Evolutionary conservation across 805 yeast species (phyloP).

Genomic region (Nakazawaea peltata): DNA sequence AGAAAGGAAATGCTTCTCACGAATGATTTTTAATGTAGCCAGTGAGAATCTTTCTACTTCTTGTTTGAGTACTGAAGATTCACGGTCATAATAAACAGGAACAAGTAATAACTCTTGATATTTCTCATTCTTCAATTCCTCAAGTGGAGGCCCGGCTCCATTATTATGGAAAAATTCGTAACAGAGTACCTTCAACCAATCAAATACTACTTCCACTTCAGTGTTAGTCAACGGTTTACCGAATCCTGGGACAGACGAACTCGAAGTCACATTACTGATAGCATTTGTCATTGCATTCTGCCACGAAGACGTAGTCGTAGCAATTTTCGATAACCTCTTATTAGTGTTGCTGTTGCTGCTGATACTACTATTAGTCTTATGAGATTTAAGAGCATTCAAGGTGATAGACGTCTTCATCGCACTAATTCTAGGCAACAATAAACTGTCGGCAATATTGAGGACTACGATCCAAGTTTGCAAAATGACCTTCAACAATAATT

Average conservation of each 20-base stretch:
- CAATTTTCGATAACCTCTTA: not conserved
- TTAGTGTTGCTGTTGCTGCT: not conserved
- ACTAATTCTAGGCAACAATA: conserved; percentile 67
- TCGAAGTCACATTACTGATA: conserved; percentile 37
- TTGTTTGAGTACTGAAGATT: conserved; percentile 33
- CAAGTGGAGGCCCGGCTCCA: conserved; percentile 74
- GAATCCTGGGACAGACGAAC: conserved; percentile 29
- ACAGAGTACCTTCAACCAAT: conserved; percentile 63
- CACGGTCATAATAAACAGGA: conserved; percentile 57
- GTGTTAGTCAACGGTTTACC: conserved; percentile 46
- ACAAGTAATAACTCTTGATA: conserved; percentile 59
- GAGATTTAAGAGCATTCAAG: conserved; percentile 11
- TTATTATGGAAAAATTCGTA: conserved; percentile 70
- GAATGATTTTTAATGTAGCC: conserved; percentile 38
- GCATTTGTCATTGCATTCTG: conserved; percentile 39
- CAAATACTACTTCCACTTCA: conserved; percentile 61
- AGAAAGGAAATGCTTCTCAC: conserved; percentile 39
- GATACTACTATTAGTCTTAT: not conserved
- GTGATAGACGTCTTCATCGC: conserved; percentile 23
- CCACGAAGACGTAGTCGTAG: conserved; percentile 20
- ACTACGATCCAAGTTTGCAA: conserved; percentile 75
- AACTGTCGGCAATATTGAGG: conserved; percentile 56
- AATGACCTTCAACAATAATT: conserved; percentile 56
- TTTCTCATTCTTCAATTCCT: conserved; percentile 48
- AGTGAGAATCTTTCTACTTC: conserved; percentile 58